A percentile compares a stretch with the other conserved stretches of the same genome.
Conservation (phyloP, 169 alveolate genomes). For the Plasmodium vivax region DNA sequence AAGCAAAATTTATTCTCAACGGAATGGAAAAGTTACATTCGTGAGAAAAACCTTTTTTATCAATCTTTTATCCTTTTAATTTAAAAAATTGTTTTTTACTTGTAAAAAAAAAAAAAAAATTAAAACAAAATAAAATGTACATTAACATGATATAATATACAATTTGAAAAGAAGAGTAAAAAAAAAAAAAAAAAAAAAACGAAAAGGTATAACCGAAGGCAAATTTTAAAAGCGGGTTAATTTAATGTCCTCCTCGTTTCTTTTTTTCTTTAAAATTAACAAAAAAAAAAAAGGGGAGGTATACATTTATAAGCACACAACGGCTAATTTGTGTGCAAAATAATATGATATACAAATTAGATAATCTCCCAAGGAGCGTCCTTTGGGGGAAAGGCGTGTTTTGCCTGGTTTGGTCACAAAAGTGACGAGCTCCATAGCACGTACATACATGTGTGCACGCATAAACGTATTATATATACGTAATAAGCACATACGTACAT, state of each 20-base stretch:
- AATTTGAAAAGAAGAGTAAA: neutral
- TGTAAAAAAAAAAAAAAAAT: neutral
- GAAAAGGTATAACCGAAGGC: neutral
- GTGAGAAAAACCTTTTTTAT: neutral
- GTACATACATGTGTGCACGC: neutral
- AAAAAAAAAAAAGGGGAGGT: neutral
- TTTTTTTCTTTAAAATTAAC: conserved; percentile 8
- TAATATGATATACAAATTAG: neutral
- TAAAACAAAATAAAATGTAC: neutral
- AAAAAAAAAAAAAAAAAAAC: neutral
- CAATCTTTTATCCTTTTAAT: neutral
- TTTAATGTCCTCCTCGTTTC: conserved; percentile 5
- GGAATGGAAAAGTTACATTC: neutral
- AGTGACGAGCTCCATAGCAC: neutral
- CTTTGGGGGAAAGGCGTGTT: neutral
- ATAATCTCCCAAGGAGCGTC: neutral
- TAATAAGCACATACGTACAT: neutral
- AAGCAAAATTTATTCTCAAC: neutral
- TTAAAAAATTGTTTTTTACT: neutral
- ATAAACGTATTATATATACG: neutral
- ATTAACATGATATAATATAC: neutral
- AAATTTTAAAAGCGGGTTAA: neutral
- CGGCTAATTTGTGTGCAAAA: neutral
- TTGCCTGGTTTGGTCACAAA: neutral
- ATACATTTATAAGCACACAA: neutral